Evolutionary conservation across 2,329 filamentous ascomycete species (phyloP).

Genomic region (Phialocephala sp.): DNA sequence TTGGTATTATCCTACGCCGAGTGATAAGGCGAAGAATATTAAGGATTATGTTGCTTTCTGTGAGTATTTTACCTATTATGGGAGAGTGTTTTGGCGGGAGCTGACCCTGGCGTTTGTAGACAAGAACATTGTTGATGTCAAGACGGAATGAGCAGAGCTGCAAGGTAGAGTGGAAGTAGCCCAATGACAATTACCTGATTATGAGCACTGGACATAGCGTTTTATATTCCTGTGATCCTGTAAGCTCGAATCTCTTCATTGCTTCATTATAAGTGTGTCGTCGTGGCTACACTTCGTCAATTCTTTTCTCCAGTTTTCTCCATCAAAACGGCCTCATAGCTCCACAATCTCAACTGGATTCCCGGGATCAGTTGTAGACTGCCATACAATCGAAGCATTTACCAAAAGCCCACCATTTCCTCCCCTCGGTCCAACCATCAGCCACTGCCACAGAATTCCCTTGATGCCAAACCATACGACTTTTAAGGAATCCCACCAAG

Average conservation of each 20-base stretch:
- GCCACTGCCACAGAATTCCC: conserved; percentile 62
- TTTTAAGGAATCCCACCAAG: conserved; percentile 57
- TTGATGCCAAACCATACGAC: conserved; percentile 58
- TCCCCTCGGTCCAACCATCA: conserved; percentile 58
- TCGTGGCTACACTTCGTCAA: not conserved
- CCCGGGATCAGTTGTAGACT: conserved; percentile 53
- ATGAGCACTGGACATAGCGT: not conserved
- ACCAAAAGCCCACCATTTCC: conserved; percentile 58
- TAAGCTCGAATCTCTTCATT: not conserved
- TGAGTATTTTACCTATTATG: conserved; percentile 38
- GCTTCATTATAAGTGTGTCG: not conserved
- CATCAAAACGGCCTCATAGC: conserved; percentile 28
- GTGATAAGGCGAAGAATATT: conserved; percentile 49
- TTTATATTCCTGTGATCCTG: not conserved
- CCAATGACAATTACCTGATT: not conserved
- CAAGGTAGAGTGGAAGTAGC: not conserved
- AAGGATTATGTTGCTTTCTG: conserved; percentile 54
- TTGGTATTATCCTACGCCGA: conserved; percentile 52
- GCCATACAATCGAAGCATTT: conserved; percentile 62
- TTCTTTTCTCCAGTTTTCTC: not conserved
- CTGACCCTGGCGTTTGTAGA: not conserved
- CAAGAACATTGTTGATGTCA: conserved; percentile 9
- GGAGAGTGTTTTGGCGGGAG: not conserved
- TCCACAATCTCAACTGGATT: conserved; percentile 47
- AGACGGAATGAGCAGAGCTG: conserved; percentile 1